These are phyloP conservation scores for Penicillium expansum DNA, from an alignment of 2,329 filamentous ascomycete genomes.

Conservation along the genomic window DNA sequence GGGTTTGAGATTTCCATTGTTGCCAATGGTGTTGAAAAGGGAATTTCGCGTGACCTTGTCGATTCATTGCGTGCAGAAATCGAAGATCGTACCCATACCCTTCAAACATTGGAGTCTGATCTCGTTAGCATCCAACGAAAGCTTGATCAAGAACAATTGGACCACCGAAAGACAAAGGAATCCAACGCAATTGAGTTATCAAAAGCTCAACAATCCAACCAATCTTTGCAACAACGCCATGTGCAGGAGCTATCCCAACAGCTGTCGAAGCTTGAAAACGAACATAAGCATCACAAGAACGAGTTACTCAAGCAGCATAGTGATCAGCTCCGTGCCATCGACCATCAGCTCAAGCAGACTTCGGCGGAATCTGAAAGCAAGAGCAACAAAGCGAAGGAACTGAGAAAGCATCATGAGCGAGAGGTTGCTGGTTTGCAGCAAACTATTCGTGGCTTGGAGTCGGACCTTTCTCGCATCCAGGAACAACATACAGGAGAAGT, in stretches of 20 bases:
- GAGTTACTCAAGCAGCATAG: conserved; percentile 44
- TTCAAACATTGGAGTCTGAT: conserved; percentile 58
- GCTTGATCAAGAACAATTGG: conserved; percentile 68
- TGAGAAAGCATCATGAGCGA: conserved; percentile 52
- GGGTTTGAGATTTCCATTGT: conserved; percentile 80
- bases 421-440: conserved; percentile 63
- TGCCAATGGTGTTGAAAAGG: conserved; percentile 76
- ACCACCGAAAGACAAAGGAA: conserved; percentile 66
- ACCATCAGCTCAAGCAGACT: conserved; percentile 48
- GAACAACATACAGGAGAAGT: conserved; percentile 54
- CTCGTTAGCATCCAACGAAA: conserved; percentile 55
- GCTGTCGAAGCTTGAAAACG: conserved; percentile 42
- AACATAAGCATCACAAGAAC: conserved; percentile 44
- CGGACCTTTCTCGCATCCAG: conserved; percentile 49
- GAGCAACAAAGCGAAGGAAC: conserved; percentile 26
- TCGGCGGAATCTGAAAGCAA: conserved; percentile 42
- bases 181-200: conserved; percentile 53
- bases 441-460: conserved; percentile 60
- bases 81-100: conserved; percentile 64
- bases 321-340: conserved; percentile 49
- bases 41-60: conserved; percentile 89
- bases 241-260: conserved; percentile 60
- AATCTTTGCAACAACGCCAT: conserved; percentile 68
- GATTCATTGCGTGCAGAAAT: conserved; percentile 78
- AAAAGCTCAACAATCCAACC: conserved; percentile 64